A percentile compares a stretch with the other conserved stretches of the same genome.
Evolutionary conservation across 1,139 yeast species (phyloP).

Genomic region (Candida anutae): DNA sequence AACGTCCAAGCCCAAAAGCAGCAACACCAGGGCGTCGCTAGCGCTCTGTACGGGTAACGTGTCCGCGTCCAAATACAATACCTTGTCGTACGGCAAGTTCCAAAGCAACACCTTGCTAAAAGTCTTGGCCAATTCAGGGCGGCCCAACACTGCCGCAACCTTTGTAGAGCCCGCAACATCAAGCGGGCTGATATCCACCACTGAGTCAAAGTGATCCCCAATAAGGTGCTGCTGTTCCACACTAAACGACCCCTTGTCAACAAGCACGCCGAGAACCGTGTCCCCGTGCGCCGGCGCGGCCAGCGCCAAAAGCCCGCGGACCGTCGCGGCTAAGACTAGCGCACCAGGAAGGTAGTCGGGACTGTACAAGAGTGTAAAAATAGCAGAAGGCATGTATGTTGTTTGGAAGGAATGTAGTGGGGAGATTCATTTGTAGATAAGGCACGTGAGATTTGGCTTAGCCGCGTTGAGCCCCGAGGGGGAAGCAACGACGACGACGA

Average conservation of each 20-base stretch:
- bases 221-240: conserved; percentile 22
- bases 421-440: no score
- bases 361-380: conserved; percentile 60
- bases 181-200: conserved; percentile 23
- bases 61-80: conserved; percentile 80
- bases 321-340: conserved; percentile 46
- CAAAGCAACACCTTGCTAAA: conserved; percentile 71
- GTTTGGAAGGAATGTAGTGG: no score
- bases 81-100: conserved; percentile 49
- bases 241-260: conserved; percentile 24
- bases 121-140: conserved; percentile 71
- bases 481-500: no score
- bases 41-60: conserved; percentile 47
- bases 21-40: conserved; percentile 21
- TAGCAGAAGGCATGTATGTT: conserved; percentile 41
- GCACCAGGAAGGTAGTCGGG: conserved; percentile 73
- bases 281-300: no score
- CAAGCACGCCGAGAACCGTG: conserved; percentile 22
- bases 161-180: conserved; percentile 19
- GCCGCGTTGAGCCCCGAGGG: no score
- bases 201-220: conserved; percentile 19
- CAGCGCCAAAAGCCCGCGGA: conserved; percentile 12
- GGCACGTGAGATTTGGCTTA: no score
- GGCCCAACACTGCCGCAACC: conserved; percentile 34
- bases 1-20: conserved; percentile 24